Base-by-base conservation (phyloP, 768 basidiomycete genomes). In the Rhodotorula taiwanensis region DNA sequence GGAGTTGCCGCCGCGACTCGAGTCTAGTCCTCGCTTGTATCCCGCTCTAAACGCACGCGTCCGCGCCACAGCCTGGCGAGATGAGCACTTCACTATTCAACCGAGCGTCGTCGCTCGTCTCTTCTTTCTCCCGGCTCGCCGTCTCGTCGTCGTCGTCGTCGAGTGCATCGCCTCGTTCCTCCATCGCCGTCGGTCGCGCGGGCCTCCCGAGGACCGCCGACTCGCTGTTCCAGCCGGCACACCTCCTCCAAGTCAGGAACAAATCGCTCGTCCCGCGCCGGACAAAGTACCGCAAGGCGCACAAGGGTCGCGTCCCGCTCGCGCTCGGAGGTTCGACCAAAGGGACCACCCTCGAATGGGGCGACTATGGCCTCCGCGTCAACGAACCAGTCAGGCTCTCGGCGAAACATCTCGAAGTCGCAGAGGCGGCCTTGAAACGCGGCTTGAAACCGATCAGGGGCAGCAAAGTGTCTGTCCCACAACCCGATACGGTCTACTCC, bases 381-480 rank as follows among this genome's bases (percentile, higher is more conserved):
- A 87, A 88, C 71, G 64, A 69, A 48, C 89, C 89, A 2, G 82
- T 82, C 51, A 80, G 93, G 36, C 78, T 98, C 20, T 86, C 83
- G 25, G 93, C 90, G 1, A 94, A 94, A 76, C 91, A 94, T 78
- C 82, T 99, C 23, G 81, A 83, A 56, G 85, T 87, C 0, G 89
- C 86, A 0, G 86, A 91, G 77, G 88, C 89, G 58, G 86, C 90
- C 49, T 84, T 98, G 61, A 86, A 87, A 79, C 81, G 88, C 72
- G 92, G 90, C 74, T 80, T 95, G 64, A 98, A 95, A 77, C 75
- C 83, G 16, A 80, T 97, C 49, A 97, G 97, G 73, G 91, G 93
- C 10, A 81, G 83, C 41, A 88, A 91, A 76, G 83, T 91, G 47
- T 92, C 82, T 74, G 60, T 56, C 18, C 11, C 15, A 15, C 14